Percentiles rank a stretch among this genome's conserved stretches.
phyloP scores from a whole-genome alignment of 2,329 filamentous ascomycete species.

The Cadophora malorum region DNA sequence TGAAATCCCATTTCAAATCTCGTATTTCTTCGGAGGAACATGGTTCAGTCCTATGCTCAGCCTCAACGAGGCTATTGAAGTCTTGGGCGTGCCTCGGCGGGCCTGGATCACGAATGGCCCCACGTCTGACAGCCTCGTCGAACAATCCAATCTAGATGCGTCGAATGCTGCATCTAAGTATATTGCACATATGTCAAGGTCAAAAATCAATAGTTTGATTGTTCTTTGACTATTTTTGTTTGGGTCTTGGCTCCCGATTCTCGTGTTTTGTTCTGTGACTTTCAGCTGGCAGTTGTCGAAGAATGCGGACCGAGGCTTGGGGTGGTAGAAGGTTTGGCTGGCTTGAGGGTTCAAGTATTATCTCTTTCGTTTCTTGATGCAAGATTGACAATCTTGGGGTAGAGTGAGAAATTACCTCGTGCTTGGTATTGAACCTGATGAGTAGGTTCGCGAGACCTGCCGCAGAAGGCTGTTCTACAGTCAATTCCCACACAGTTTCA shows the following conservation, averaged over 20 bases:
- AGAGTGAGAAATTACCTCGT: no score
- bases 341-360: no score
- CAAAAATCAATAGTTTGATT: conserved; percentile 2
- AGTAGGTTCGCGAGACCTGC: background rate
- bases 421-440: background rate
- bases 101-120: conserved; percentile 2
- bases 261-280: background rate
- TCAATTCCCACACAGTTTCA: conserved; percentile 4
- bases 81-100: background rate
- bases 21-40: background rate
- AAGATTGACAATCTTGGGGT: no score
- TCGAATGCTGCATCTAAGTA: background rate
- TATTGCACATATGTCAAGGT: background rate
- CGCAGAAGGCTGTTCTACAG: background rate
- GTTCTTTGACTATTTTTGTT: background rate
- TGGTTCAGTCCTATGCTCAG: background rate
- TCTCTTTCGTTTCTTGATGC: no score
- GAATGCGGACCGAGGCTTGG: background rate
- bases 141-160: background rate
- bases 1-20: background rate
- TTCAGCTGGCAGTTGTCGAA: background rate
- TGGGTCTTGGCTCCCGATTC: background rate
- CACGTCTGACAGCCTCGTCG: conserved; percentile 6
- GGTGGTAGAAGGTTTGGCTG: background rate
- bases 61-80: conserved; percentile 8